Conservation (phyloP, 768 basidiomycete genomes). For the Hygrophorus pudorinus region DNA sequence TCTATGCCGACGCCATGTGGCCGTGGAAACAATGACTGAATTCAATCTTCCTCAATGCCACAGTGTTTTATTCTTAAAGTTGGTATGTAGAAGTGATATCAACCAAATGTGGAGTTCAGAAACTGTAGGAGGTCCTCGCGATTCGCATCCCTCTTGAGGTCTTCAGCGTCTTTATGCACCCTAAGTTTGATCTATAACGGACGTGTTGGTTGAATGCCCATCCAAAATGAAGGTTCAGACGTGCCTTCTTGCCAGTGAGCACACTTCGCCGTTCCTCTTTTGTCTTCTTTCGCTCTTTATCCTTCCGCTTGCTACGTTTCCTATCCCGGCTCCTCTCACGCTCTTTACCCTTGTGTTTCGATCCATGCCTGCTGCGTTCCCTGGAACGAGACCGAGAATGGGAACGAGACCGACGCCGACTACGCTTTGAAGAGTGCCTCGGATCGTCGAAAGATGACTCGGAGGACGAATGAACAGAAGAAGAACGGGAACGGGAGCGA, state of each 20-base stretch:
- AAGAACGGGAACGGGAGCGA: constrained; percentile 6
- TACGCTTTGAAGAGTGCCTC: constrained; percentile 10
- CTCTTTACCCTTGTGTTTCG: constrained; percentile 11
- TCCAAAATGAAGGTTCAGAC: background rate
- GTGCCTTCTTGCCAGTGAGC: constrained; percentile 53
- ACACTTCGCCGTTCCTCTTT: constrained; percentile 43
- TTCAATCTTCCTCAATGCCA: too few species aligned
- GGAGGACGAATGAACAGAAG: constrained; percentile 6
- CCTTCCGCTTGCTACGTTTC: constrained; percentile 19
- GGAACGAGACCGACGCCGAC: constrained; percentile 16
- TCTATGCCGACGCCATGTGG: too few species aligned
- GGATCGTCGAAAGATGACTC: constrained; percentile 5
- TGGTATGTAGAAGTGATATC: too few species aligned
- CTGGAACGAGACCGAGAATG: constrained; percentile 18
- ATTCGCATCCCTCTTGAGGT: constrained; percentile 48
- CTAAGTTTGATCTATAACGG: constrained; percentile 46
- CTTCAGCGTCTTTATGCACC: constrained; percentile 48
- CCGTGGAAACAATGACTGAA: too few species aligned
- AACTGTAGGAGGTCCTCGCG: constrained; percentile 43
- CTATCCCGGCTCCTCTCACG: constrained; percentile 18
- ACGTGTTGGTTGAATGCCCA: background rate
- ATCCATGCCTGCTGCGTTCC: constrained; percentile 15
- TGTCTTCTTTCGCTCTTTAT: constrained; percentile 24
- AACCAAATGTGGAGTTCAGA: constrained; percentile 41
- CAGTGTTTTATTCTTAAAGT: too few species aligned